Percentiles rank a stretch among this genome's conserved stretches.
Evolutionary conservation across 2,329 filamentous ascomycete species (phyloP).

Genomic region (Xylariomycetidae sp.): DNA sequence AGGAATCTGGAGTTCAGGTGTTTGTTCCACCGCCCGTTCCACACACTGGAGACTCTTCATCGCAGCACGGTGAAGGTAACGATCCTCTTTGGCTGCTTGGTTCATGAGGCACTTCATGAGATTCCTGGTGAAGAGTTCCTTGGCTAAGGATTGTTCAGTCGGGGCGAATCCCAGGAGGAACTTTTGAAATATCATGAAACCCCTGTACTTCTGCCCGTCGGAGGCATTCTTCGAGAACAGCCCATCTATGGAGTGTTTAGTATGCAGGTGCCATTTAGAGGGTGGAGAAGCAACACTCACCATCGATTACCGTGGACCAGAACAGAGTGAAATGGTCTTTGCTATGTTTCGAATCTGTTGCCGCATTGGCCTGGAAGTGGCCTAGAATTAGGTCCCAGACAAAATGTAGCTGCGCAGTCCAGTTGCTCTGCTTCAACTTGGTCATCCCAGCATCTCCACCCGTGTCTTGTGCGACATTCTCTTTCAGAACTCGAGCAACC

Average conservation of each 20-base stretch:
- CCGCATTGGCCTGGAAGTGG: constrained; percentile 36
- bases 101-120: constrained; percentile 77
- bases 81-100: constrained; percentile 69
- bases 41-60: constrained; percentile 68
- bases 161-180: constrained; percentile 51
- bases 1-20: constrained; percentile 52
- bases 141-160: constrained; percentile 42
- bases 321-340: constrained; percentile 63
- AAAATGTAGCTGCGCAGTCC: constrained; percentile 77
- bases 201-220: constrained; percentile 84
- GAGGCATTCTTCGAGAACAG: constrained; percentile 79
- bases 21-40: constrained; percentile 55
- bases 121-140: constrained; percentile 72
- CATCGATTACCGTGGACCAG: constrained; percentile 82
- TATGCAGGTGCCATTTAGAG: neutral
- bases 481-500: constrained; percentile 73
- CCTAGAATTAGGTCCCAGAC: constrained; percentile 78
- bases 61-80: constrained; percentile 75
- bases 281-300: constrained; percentile 42
- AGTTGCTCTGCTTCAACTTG: constrained; percentile 61
- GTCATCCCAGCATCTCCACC: constrained; percentile 37
- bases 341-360: constrained; percentile 25
- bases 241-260: constrained; percentile 49
- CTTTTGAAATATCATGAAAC: constrained; percentile 80
- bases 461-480: constrained; percentile 53